Conservation (phyloP, 1,284 basidiomycete genomes). For the Ganoderma boninense region DNA sequence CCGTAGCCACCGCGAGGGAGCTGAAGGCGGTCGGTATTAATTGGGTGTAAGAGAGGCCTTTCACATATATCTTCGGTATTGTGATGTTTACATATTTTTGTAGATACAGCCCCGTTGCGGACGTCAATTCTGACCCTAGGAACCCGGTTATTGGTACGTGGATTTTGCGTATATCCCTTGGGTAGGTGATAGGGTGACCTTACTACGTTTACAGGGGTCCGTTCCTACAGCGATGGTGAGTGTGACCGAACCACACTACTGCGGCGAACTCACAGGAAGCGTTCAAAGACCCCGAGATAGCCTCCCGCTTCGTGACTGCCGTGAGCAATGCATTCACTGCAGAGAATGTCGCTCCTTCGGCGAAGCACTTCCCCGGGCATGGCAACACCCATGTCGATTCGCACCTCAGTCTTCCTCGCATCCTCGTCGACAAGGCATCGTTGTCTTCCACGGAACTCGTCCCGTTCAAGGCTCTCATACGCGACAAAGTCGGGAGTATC, state of each 20-base stretch:
- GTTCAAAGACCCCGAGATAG: constrained; percentile 58
- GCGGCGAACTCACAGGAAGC: background rate
- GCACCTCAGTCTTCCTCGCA: constrained; percentile 69
- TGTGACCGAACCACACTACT: background rate
- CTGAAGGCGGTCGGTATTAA: constrained; percentile 69
- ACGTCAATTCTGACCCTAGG: constrained; percentile 70
- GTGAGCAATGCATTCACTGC: constrained; percentile 57
- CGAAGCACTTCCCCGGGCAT: constrained; percentile 79
- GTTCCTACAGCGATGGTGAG: constrained; percentile 73
- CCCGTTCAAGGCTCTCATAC: constrained; percentile 60
- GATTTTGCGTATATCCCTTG: background rate
- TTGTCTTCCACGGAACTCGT: constrained; percentile 60
- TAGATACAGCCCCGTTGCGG: constrained; percentile 64
- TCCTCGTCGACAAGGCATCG: constrained; percentile 55
- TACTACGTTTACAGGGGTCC: constrained; percentile 54
- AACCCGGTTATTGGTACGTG: constrained; percentile 75
- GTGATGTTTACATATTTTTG: background rate
- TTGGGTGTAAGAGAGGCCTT: constrained; percentile 58
- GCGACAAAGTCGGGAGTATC: constrained; percentile 55
- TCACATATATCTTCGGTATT: background rate
- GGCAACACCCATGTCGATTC: constrained; percentile 78
- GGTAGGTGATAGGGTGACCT: background rate
- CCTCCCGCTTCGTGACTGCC: constrained; percentile 55
- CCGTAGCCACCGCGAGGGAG: constrained; percentile 60
- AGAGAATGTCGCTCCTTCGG: constrained; percentile 62